Conservation (phyloP, 768 basidiomycete species). For the Trametes punicea region DNA sequence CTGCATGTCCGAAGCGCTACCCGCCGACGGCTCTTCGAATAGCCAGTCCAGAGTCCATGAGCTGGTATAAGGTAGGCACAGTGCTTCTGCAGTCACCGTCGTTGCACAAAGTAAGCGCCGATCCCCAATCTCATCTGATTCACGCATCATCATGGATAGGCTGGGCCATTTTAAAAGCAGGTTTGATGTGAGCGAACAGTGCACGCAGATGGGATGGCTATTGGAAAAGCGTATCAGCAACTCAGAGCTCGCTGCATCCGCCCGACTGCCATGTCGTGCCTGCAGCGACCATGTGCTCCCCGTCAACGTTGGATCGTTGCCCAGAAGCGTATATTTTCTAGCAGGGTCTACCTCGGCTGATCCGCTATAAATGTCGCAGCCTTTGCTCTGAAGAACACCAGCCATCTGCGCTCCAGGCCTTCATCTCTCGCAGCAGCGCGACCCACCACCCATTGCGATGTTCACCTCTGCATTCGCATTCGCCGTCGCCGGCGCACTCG, state of each 20-base stretch:
- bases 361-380: not conserved
- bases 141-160: too few relatives aligned
- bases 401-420: not conserved
- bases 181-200: too few relatives aligned
- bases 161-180: too few relatives aligned
- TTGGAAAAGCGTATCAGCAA: not conserved
- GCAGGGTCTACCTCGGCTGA: not conserved
- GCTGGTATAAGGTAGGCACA: too few relatives aligned
- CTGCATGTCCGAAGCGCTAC: not conserved
- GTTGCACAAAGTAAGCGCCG: too few relatives aligned
- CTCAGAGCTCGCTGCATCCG: not conserved
- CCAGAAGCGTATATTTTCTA: not conserved
- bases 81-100: too few relatives aligned
- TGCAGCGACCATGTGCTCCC: conserved; percentile 5
- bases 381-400: not conserved
- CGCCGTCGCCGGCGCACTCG: conserved; percentile 12
- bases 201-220: not conserved
- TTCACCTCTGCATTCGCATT: conserved; percentile 13
- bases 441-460: conserved; percentile 1
- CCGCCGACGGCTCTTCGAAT: too few relatives aligned
- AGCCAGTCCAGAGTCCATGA: too few relatives aligned
- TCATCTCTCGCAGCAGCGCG: not conserved
- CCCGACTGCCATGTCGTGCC: not conserved
- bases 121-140: too few relatives aligned
- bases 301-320: conserved; percentile 4